Evolutionary conservation across 2,329 filamentous ascomycete genomes (phyloP).

Genomic region (Cladobotryum mycophilum): DNA sequence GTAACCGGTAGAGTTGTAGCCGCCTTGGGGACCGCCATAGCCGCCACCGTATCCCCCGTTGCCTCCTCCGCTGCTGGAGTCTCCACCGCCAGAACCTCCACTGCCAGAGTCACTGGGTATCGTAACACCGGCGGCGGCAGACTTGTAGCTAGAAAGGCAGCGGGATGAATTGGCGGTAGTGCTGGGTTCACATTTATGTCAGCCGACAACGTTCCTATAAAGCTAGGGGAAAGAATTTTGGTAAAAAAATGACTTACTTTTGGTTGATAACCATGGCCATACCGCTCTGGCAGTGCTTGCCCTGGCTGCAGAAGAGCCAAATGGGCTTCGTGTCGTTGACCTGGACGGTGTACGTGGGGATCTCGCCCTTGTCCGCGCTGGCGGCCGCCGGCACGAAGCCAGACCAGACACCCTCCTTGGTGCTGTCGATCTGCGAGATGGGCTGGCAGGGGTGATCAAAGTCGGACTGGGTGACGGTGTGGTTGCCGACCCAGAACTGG

Average conservation of each 20-base stretch:
- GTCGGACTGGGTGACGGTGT: slow-evolving; percentile 72
- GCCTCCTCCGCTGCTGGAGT: slow-evolving; percentile 16
- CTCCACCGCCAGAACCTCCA: slow-evolving; percentile 12
- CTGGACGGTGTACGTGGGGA: slow-evolving; percentile 65
- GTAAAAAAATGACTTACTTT: slow-evolving; percentile 49
- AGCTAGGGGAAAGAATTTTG: not conserved
- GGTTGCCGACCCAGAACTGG: slow-evolving; percentile 62
- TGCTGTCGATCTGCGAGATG: slow-evolving; percentile 45
- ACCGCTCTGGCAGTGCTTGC: slow-evolving; percentile 64
- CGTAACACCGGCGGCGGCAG: slow-evolving; percentile 22
- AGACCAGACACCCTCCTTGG: slow-evolving; percentile 56
- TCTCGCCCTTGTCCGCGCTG: slow-evolving; percentile 39
- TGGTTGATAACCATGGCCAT: slow-evolving; percentile 75
- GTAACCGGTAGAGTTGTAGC: slow-evolving; percentile 8
- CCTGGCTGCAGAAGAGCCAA: slow-evolving; percentile 75
- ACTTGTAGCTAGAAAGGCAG: slow-evolving; percentile 45
- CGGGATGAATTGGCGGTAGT: slow-evolving; percentile 45
- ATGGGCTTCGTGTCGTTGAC: slow-evolving; percentile 64
- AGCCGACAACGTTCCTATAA: slow-evolving; percentile 5
- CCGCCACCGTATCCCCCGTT: slow-evolving; percentile 14
- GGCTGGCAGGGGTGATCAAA: slow-evolving; percentile 67
- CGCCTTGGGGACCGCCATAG: slow-evolving; percentile 7
- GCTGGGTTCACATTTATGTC: slow-evolving; percentile 21
- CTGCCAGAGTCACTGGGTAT: slow-evolving; percentile 16
- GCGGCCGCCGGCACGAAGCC: slow-evolving; percentile 61